These are phyloP conservation scores for Tetrapisispora namnaoensis DNA, from an alignment of 805 yeast genomes.

Conservation along the genomic window DNA sequence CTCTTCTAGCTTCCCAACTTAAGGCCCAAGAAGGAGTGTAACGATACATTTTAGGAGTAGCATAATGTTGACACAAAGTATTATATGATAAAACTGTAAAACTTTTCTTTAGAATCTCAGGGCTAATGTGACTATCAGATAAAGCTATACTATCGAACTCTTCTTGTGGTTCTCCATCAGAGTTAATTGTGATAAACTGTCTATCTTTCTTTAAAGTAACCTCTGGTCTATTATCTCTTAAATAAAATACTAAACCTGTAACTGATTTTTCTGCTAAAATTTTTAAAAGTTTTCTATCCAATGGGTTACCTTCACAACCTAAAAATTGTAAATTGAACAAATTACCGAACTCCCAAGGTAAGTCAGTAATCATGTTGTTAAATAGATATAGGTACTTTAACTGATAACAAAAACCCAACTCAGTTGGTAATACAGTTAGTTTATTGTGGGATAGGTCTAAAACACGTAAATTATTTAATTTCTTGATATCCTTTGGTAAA, in stretches of 20 bases:
- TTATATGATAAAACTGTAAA: slow-evolving; percentile 83
- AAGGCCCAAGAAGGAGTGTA: slow-evolving; percentile 97
- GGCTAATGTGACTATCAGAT: slow-evolving; percentile 16
- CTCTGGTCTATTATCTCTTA: slow-evolving; percentile 75
- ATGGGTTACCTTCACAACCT: slow-evolving; percentile 90
- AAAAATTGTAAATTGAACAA: slow-evolving; percentile 74
- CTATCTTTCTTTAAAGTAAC: slow-evolving; percentile 60
- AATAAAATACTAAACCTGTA: slow-evolving; percentile 64
- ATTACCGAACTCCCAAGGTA: slow-evolving; percentile 82
- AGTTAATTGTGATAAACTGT: slow-evolving; percentile 71
- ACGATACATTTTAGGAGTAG: slow-evolving; percentile 83
- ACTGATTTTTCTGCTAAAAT: slow-evolving; percentile 76
- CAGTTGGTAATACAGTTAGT: slow-evolving; percentile 65
- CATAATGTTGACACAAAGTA: slow-evolving; percentile 91
- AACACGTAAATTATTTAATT: slow-evolving; percentile 64
- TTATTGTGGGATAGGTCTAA: slow-evolving; percentile 77
- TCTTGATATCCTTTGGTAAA: slow-evolving; percentile 59
- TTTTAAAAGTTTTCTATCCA: slow-evolving; percentile 54
- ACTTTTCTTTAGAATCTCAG: slow-evolving; percentile 26
- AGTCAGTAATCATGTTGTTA: slow-evolving; percentile 66
- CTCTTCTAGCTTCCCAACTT: slow-evolving; percentile 83
- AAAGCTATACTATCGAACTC: slow-evolving; percentile 26
- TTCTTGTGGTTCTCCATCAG: slow-evolving; percentile 53
- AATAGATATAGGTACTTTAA: slow-evolving; percentile 76
- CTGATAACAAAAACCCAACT: slow-evolving; percentile 72